Conservation (phyloP, 2,329 filamentous ascomycete genomes). For the Penicillium sp. region DNA sequence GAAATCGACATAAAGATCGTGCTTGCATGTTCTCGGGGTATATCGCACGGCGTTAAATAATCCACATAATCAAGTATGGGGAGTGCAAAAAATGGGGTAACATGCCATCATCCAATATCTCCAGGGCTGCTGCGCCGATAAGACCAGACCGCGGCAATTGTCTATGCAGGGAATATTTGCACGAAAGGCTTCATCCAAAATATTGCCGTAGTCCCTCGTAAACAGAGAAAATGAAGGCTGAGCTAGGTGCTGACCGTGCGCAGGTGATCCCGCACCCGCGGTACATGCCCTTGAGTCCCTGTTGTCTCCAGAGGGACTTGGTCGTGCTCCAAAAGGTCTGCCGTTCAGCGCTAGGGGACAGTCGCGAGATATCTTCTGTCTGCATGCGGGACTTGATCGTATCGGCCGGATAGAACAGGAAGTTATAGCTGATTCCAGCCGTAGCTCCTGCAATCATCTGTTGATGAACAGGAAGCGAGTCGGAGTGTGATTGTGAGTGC, state of each 20-base stretch:
- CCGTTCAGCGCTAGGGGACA: constrained; percentile 46
- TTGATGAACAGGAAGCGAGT: constrained; percentile 73
- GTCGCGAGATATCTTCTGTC: constrained; percentile 62
- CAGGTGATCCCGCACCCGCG: constrained; percentile 94
- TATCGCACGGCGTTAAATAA: constrained; percentile 8
- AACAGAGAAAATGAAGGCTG: constrained; percentile 96
- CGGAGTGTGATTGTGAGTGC: constrained; percentile 30
- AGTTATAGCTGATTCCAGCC: constrained; percentile 93
- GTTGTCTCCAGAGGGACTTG: constrained; percentile 70
- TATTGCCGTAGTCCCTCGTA: constrained; percentile 79
- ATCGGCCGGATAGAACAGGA: constrained; percentile 93
- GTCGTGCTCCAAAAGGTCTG: constrained; percentile 71
- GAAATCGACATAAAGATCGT: neutral
- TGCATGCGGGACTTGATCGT: constrained; percentile 98
- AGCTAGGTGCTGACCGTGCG: constrained; percentile 80
- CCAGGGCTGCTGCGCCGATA: neutral
- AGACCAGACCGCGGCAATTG: neutral
- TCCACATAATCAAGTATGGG: neutral
- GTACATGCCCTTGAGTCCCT: constrained; percentile 81
- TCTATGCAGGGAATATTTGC: constrained; percentile 10
- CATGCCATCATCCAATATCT: neutral
- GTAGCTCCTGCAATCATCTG: constrained; percentile 82
- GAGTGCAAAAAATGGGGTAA: neutral
- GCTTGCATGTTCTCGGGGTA: constrained; percentile 7
- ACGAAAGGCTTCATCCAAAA: constrained; percentile 44